A percentile compares a stretch with the other conserved stretches of the same genome.
These are phyloP conservation scores for Ramalina peruviana DNA, from an alignment of 495 filamentous ascomycete genomes.

Conservation along the genomic window DNA sequence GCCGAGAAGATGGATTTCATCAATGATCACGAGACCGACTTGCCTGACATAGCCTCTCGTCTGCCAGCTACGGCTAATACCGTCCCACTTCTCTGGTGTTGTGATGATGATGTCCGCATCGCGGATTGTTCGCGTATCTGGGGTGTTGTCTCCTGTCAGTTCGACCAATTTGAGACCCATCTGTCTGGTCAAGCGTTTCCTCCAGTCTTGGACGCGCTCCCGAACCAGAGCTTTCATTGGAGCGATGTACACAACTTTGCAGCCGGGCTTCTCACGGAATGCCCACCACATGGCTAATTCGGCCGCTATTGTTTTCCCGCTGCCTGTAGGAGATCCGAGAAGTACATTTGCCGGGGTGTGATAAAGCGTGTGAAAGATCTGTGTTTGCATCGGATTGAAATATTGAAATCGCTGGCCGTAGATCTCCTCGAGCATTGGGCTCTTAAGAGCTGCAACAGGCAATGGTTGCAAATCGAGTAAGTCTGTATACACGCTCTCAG, in stretches of 20 bases:
- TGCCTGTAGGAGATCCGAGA: slow-evolving; percentile 92
- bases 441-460: slow-evolving; percentile 76
- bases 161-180: slow-evolving; percentile 90
- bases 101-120: slow-evolving; percentile 97
- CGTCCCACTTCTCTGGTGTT: slow-evolving; percentile 98
- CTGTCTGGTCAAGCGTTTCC: slow-evolving; percentile 61
- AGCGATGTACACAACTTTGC: slow-evolving; percentile 97
- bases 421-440: slow-evolving; percentile 72
- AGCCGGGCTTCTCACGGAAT: slow-evolving; percentile 87
- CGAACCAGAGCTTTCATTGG: slow-evolving; percentile 98
- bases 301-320: slow-evolving; percentile 90
- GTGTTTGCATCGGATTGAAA: slow-evolving; percentile 99
- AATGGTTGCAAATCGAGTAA: slow-evolving; percentile 84
- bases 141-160: slow-evolving; percentile 95
- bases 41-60: slow-evolving; percentile 90
- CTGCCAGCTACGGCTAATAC: slow-evolving; percentile 96
- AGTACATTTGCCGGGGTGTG: slow-evolving; percentile 84
- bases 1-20: slow-evolving; percentile 93
- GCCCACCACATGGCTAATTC: slow-evolving; percentile 99
- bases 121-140: slow-evolving; percentile 84
- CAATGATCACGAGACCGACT: slow-evolving; percentile 93
- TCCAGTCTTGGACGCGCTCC: slow-evolving; percentile 94
- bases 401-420: slow-evolving; percentile 80
- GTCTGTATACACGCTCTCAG: slow-evolving; percentile 93
- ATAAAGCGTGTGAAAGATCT: slow-evolving; percentile 92